These are phyloP conservation scores for Trichoderma koningiopsis DNA, from an alignment of 2,329 filamentous ascomycete species.

Conservation along the genomic window DNA sequence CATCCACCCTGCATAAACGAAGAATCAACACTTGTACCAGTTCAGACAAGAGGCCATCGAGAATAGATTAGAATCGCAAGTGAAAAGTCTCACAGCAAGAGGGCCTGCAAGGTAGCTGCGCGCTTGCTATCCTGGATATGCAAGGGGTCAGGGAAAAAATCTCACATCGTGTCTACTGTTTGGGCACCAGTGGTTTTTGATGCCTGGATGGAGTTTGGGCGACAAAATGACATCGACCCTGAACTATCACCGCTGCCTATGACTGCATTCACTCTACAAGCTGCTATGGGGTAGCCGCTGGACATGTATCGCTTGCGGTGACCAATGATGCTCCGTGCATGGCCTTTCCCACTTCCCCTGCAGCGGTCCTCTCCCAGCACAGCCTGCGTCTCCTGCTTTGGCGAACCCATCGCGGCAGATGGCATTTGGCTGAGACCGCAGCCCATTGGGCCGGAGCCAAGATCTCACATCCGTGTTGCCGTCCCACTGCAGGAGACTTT, in stretches of 20 bases:
- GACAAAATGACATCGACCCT: background rate
- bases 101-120: background rate
- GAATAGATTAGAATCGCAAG: background rate
- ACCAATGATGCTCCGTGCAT: background rate
- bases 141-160: background rate
- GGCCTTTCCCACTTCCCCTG: background rate
- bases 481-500: constrained; percentile 19
- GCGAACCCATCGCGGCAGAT: constrained; percentile 7
- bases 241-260: background rate
- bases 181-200: background rate
- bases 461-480: constrained; percentile 15
- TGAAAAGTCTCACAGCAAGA: background rate
- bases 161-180: background rate
- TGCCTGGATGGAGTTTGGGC: background rate
- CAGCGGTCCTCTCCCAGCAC: background rate
- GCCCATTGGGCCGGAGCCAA: constrained; percentile 15
- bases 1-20: background rate
- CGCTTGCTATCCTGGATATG: background rate
- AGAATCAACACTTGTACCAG: background rate
- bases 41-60: background rate
- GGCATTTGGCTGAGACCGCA: background rate
- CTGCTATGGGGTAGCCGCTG: background rate
- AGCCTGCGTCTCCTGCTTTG: background rate
- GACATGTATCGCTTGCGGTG: background rate
- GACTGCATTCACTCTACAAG: background rate